Conservation (phyloP, 2,329 filamentous ascomycete genomes). For the Capronia epimyces region DNA sequence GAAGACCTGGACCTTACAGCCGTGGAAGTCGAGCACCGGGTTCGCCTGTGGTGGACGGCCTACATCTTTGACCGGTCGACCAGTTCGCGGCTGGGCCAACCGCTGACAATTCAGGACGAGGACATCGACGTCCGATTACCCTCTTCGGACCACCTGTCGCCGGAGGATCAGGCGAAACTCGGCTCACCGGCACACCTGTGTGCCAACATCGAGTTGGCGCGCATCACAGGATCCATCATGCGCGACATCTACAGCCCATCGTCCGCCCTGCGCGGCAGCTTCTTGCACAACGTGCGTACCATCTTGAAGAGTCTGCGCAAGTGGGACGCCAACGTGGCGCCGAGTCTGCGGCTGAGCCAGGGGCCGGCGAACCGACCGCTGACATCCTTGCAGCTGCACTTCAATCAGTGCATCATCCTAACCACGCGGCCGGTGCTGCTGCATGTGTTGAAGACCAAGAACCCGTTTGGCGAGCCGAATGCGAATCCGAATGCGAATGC, state of each 20-base stretch:
- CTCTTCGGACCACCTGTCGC: conserved; percentile 34
- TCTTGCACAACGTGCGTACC: conserved; percentile 47
- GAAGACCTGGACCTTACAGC: background rate
- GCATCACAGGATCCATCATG: conserved; percentile 48
- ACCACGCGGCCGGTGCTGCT: conserved; percentile 51
- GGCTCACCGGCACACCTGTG: conserved; percentile 34
- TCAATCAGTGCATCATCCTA: conserved; percentile 55
- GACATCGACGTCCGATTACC: conserved; percentile 45
- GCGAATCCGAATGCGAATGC: background rate
- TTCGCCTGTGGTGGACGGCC: conserved; percentile 47
- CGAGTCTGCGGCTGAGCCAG: conserved; percentile 40
- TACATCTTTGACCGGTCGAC: conserved; percentile 51
- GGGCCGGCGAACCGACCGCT: background rate
- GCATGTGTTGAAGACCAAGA: conserved; percentile 45
- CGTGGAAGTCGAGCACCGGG: conserved; percentile 1
- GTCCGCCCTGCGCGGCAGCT: conserved; percentile 43
- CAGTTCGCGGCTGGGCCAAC: conserved; percentile 50
- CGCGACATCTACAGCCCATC: conserved; percentile 39
- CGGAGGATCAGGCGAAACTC: conserved; percentile 47
- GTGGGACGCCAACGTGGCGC: conserved; percentile 48
- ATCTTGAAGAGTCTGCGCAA: conserved; percentile 46
- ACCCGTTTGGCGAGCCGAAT: background rate
- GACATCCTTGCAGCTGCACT: conserved; percentile 49
- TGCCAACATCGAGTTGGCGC: conserved; percentile 46
- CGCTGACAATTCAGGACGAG: conserved; percentile 51